Conservation (phyloP, 305 asterid species). For the Rubia tinctorum region DNA sequence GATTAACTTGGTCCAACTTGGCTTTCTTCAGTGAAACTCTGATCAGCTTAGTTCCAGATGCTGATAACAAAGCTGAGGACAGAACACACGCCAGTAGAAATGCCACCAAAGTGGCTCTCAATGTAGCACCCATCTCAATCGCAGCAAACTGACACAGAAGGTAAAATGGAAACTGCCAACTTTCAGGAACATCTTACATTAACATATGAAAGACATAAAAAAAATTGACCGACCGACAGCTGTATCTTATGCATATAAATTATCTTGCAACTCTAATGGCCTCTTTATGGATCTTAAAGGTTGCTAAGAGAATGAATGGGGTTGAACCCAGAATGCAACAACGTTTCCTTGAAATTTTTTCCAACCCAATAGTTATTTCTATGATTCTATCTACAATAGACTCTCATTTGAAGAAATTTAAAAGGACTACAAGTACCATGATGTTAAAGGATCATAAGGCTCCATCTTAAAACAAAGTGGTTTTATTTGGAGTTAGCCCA, state of each 20-base stretch:
- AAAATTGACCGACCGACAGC: not conserved
- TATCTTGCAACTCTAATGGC: not conserved
- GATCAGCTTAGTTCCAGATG: conserved; percentile 51
- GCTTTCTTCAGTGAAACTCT: conserved; percentile 69
- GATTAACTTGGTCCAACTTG: conserved; percentile 49
- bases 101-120: conserved; percentile 31
- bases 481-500: not conserved
- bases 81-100: conserved; percentile 38
- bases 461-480: not conserved
- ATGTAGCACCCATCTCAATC: conserved; percentile 42
- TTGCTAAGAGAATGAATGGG: not conserved
- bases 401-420: not conserved
- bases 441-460: not conserved
- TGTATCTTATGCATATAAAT: too few species aligned
- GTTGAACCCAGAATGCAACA: too few species aligned
- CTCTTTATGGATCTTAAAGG: not conserved
- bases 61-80: conserved; percentile 39
- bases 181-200: not conserved
- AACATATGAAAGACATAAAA: not conserved
- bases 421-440: not conserved
- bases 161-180: not conserved
- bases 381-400: not conserved
- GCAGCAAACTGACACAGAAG: conserved; percentile 30
- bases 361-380: not conserved
- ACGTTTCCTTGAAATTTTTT: not conserved